phyloP scores from a whole-genome alignment of 345 rosid genomes.

The Anastatica hierochuntica region DNA sequence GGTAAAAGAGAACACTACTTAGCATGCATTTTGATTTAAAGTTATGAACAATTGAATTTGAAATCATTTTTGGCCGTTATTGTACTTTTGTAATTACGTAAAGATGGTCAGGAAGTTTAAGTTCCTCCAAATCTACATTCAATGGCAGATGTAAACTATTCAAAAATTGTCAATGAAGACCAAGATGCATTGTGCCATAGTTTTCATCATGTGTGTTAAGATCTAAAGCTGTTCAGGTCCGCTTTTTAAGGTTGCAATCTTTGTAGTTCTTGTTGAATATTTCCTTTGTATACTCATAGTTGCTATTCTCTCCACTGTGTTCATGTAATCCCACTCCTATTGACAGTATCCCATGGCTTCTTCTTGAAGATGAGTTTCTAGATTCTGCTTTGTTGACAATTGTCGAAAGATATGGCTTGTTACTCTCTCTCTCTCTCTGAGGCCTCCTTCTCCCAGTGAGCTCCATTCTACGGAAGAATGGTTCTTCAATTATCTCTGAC shows the following conservation, averaged over 20 bases:
- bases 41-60: no score
- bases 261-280: slow-evolving; percentile 25
- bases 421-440: no score
- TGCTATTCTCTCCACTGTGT: slow-evolving; percentile 26
- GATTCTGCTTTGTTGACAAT: slow-evolving; percentile 33
- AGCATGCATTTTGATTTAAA: no score
- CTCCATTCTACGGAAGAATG: slow-evolving; percentile 35
- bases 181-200: slow-evolving; percentile 39
- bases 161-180: no score
- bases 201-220: slow-evolving; percentile 56
- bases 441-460: slow-evolving; percentile 52
- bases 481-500: no score
- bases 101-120: no score
- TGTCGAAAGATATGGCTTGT: no score
- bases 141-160: no score
- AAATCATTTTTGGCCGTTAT: no score
- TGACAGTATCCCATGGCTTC: slow-evolving; percentile 47
- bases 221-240: slow-evolving; percentile 64
- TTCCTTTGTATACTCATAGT: slow-evolving; percentile 29
- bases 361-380: slow-evolving; percentile 33
- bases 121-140: no score
- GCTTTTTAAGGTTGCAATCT: slow-evolving; percentile 25
- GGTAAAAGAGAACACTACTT: no score
- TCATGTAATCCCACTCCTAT: slow-evolving; percentile 56
- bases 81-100: no score